Evolutionary conservation across 2,329 filamentous ascomycete genomes (phyloP), one percentile per base, ranked within the genome.

Genomic region (Fusarium sterilihyphosum): DNA sequence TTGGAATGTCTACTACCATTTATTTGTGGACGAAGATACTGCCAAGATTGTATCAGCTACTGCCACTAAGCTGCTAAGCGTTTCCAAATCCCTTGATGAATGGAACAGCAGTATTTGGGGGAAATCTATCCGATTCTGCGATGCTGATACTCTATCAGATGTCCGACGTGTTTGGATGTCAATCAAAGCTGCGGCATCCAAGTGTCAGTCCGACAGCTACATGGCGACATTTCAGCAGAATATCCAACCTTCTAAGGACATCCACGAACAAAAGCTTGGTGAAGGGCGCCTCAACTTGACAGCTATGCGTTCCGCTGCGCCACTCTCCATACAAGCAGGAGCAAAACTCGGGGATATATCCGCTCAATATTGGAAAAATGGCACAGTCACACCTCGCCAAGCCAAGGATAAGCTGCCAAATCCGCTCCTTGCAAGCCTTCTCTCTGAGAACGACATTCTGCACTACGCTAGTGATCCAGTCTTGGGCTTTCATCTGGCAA

Each of bases 1-100:
- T 8, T 91, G 88, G 88, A 84, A 88, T 65, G 80, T 88, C 41
- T 92, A 89, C 79, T 90, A 90, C 77, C 84, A 90, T 71, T 74
- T 88, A 8, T 84, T 83, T 43, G 69, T 92, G 10, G 82, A 85
- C 54, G 70, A 81, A 1, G 50, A 78, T 6, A 81, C 85, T 6
- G 73, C 84, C 0, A 33, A 76, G 2, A 29, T 84, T 7, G 78
- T 91, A 6, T 62, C 78, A 4, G 29, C 65, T 3, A 88, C 90
- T 62, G 80, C 84, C 0, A 76, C 81, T 26, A 86, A 86, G 73
- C 80, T 92, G 0, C 44, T 83, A 6, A 70, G 65, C 0, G 56
- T 84, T 2, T 84, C 86, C 1, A 59, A 67, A 9, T 84, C 84
- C 1, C 73, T 86, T 3, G 69, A 83, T 3, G 66, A 78, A 4